These are phyloP conservation scores for Themeda triandra DNA, from an alignment of 176 grass and related monocot species.

Conservation along the genomic window DNA sequence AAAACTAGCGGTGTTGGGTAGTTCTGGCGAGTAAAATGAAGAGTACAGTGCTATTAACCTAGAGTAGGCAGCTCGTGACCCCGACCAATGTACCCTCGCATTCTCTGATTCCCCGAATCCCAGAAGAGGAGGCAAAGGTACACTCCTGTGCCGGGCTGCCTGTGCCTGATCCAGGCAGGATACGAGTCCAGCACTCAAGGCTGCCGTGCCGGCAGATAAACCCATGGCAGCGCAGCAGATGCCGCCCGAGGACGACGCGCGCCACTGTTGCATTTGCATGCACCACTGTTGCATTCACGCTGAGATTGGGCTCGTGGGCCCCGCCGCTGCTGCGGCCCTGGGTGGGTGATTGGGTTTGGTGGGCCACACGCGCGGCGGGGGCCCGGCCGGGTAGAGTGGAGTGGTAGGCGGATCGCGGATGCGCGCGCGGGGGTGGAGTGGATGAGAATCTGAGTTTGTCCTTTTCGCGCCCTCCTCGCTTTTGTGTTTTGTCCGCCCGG, in stretches of 20 bases:
- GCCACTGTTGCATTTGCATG: not conserved
- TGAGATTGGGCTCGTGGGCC: not conserved
- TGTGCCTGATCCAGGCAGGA: not conserved
- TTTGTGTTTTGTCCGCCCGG: not conserved
- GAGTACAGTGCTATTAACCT: not conserved
- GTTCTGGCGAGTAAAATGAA: not conserved
- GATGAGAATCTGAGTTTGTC: constrained; percentile 44
- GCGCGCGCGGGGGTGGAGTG: not conserved
- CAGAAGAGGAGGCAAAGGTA: constrained; percentile 2
- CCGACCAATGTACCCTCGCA: not conserved
- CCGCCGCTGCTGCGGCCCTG: not conserved
- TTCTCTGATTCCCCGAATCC: not conserved
- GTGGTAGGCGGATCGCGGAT: not conserved
- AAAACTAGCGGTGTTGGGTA: not conserved
- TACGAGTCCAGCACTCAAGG: not conserved
- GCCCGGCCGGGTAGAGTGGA: not conserved
- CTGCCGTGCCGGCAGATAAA: not conserved
- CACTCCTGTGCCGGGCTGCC: constrained; percentile 4
- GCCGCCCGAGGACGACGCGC: not conserved
- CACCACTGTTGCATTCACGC: not conserved
- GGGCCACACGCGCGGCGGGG: not conserved
- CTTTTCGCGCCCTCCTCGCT: not conserved
- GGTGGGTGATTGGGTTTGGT: not conserved
- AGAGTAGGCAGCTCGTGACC: not conserved
- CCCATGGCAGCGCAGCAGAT: not conserved